A percentile compares a stretch with the other conserved stretches of the same genome.
phyloP scores from a whole-genome alignment of 495 filamentous ascomycete genomes.

The Massariosphaeria phaeospora region DNA sequence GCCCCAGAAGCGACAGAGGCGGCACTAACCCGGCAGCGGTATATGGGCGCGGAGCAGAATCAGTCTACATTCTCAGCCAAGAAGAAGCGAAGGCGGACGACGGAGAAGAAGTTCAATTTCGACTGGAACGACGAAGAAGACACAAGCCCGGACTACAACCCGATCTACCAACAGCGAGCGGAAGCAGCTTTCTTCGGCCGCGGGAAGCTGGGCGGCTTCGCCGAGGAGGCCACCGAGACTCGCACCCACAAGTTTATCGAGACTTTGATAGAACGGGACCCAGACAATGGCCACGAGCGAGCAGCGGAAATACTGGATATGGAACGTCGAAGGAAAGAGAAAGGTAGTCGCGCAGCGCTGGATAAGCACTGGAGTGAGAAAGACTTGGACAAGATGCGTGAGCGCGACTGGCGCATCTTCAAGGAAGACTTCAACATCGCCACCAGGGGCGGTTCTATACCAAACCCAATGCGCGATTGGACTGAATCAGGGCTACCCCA shows the following conservation, averaged over 20 bases:
- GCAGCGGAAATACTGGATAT: constrained; percentile 82
- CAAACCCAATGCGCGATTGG: constrained; percentile 97
- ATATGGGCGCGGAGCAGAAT: constrained; percentile 88
- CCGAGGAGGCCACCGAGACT: constrained; percentile 67
- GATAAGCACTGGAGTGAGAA: constrained; percentile 99
- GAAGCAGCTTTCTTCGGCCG: constrained; percentile 76
- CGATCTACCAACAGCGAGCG: constrained; percentile 70
- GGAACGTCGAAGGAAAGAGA: constrained; percentile 74
- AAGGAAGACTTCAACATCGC: constrained; percentile 98
- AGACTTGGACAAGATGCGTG: constrained; percentile 89
- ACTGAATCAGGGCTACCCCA: constrained; percentile 76
- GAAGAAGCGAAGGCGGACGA: constrained; percentile 91
- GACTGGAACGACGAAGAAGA: constrained; percentile 98
- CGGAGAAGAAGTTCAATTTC: constrained; percentile 98
- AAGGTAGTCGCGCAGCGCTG: constrained; percentile 61
- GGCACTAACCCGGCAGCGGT: constrained; percentile 70
- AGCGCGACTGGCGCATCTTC: constrained; percentile 98
- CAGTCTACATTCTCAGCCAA: constrained; percentile 89
- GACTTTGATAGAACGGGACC: constrained; percentile 72
- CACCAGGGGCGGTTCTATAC: constrained; percentile 85
- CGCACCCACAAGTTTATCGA: constrained; percentile 69
- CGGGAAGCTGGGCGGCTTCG: constrained; percentile 76
- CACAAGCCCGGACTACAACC: constrained; percentile 85
- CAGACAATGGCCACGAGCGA: constrained; percentile 69
- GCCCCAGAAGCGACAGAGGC: constrained; percentile 72